A percentile compares a stretch with the other conserved stretches of the same genome.
phyloP scores from a whole-genome alignment of 805 yeast species.

The Lipomyces orientalis region DNA sequence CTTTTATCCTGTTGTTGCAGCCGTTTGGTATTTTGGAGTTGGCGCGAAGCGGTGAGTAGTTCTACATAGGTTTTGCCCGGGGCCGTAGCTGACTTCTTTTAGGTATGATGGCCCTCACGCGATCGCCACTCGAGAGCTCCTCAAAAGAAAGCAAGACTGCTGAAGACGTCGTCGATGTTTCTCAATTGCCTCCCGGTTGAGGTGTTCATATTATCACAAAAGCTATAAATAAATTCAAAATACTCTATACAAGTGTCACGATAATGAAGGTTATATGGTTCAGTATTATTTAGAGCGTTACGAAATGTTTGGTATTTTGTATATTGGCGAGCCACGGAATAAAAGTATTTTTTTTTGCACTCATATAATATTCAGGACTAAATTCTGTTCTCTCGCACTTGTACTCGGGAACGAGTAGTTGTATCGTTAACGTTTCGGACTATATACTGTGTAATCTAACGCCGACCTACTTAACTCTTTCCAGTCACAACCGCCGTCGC shows the following conservation, averaged over 20 bases:
- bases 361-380: not conserved
- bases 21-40: slow-evolving; percentile 97
- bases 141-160: slow-evolving; percentile 61
- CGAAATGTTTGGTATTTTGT: not conserved
- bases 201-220: not conserved
- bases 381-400: not conserved
- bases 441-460: not conserved
- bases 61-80: not conserved
- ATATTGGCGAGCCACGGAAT: not conserved
- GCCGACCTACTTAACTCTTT: not conserved
- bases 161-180: slow-evolving; percentile 75
- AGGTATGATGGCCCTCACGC: slow-evolving; percentile 91
- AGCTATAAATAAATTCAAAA: not conserved
- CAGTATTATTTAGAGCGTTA: not conserved
- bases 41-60: slow-evolving; percentile 78
- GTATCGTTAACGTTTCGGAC: not conserved
- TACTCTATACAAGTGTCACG: slow-evolving; percentile 2
- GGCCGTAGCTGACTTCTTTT: not conserved
- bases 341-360: not conserved
- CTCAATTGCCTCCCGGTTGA: slow-evolving; percentile 95
- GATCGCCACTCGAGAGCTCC: slow-evolving; percentile 79
- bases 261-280: not conserved
- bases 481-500: not conserved
- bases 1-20: slow-evolving; percentile 85
- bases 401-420: not conserved